phyloP scores from a whole-genome alignment of 1,284 basidiomycete species.

The Ceratobasidium sp. region DNA sequence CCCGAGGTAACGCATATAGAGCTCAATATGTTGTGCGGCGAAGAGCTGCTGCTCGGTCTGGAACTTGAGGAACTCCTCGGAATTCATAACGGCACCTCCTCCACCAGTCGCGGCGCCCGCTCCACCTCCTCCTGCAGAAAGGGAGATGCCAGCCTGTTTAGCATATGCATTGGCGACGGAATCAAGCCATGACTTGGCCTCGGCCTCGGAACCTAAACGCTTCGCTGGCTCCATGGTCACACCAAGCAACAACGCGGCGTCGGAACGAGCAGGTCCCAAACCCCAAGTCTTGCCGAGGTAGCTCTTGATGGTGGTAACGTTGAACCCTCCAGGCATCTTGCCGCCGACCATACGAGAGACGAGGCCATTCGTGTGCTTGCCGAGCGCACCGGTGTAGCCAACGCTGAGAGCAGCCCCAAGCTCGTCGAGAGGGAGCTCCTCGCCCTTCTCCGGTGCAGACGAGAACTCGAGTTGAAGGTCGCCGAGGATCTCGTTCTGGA shows the following conservation, averaged over 20 bases:
- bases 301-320: slow-evolving; percentile 90
- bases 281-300: slow-evolving; percentile 94
- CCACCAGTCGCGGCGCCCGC: slow-evolving; percentile 64
- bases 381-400: slow-evolving; percentile 87
- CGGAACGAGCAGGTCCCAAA: slow-evolving; percentile 86
- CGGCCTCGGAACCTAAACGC: slow-evolving; percentile 89
- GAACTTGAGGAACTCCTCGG: slow-evolving; percentile 98
- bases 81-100: slow-evolving; percentile 91
- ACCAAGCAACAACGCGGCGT: slow-evolving; percentile 90
- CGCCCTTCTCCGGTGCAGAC: slow-evolving; percentile 96
- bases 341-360: slow-evolving; percentile 92
- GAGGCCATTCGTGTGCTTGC: slow-evolving; percentile 94
- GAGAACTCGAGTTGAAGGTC: slow-evolving; percentile 91
- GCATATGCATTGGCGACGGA: slow-evolving; percentile 86
- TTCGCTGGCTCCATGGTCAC: slow-evolving; percentile 94
- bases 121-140: slow-evolving; percentile 74
- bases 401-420: slow-evolving; percentile 86
- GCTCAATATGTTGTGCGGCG: slow-evolving; percentile 91
- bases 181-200: slow-evolving; percentile 96
- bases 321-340: slow-evolving; percentile 99
- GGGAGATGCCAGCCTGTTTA: slow-evolving; percentile 84
- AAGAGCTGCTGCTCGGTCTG: slow-evolving; percentile 93
- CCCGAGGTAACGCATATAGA: slow-evolving; percentile 95
- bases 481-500: slow-evolving; percentile 96
- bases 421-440: slow-evolving; percentile 95